Percentiles rank a stretch among this genome's conserved stretches.
Conservation (phyloP, 768 basidiomycete genomes). For the Sporobolomyces roseus region DNA sequence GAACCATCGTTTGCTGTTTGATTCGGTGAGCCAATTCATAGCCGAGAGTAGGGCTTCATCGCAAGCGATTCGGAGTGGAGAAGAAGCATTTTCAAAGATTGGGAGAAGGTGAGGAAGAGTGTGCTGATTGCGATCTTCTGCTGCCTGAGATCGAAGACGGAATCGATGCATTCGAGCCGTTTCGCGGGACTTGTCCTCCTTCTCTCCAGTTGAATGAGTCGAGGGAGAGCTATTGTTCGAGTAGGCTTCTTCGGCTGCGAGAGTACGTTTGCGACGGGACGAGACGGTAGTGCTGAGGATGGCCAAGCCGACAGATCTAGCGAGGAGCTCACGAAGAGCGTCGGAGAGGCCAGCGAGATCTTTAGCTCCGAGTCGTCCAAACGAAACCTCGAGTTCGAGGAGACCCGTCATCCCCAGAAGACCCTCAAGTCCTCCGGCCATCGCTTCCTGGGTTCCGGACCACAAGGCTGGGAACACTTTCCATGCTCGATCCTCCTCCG, state of each 20-base stretch:
- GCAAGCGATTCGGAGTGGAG: conserved; percentile 42
- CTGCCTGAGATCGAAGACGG: conserved; percentile 11
- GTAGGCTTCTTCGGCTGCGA: not conserved
- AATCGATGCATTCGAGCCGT: conserved; percentile 27
- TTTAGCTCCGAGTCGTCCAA: conserved; percentile 16
- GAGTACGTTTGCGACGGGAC: conserved; percentile 1
- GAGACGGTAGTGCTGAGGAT: conserved; percentile 17
- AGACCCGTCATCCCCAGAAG: conserved; percentile 9
- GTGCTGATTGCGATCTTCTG: conserved; percentile 42
- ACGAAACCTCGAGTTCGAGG: conserved; percentile 33
- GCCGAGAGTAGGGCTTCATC: conserved; percentile 41
- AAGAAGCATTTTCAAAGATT: conserved; percentile 37
- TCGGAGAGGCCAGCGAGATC: conserved; percentile 23
- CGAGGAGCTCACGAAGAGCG: conserved; percentile 24
- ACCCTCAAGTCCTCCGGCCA: conserved; percentile 25
- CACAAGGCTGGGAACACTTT: not conserved
- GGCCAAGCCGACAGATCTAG: conserved; percentile 16
- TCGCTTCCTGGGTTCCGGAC: conserved; percentile 1
- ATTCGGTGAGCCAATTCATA: conserved; percentile 46
- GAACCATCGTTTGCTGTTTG: conserved; percentile 26
- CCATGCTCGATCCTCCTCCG: conserved; percentile 8
- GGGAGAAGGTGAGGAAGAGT: conserved; percentile 47
- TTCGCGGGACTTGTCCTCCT: not conserved
- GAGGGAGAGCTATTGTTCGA: not conserved
- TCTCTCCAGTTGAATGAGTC: not conserved